Conservation (phyloP, 257 asterid genomes). For the Vinca minor region DNA sequence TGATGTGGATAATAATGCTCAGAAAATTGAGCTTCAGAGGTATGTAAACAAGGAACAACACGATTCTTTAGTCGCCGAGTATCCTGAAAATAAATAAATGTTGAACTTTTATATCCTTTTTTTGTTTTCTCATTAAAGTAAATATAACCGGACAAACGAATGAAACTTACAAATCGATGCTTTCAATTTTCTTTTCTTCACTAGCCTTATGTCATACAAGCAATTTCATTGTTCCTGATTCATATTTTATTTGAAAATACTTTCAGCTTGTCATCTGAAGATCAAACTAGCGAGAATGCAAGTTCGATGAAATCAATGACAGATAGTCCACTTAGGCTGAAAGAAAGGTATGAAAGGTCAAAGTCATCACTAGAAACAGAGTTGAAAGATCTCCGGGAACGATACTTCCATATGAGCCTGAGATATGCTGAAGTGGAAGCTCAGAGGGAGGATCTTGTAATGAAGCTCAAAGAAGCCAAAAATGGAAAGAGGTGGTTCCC, state of each 20-base stretch:
- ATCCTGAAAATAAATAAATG: too few relatives aligned
- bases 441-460: conserved; percentile 78
- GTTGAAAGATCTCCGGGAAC: conserved; percentile 66
- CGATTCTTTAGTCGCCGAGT: neutral
- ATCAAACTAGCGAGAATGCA: conserved; percentile 15
- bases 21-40: conserved; percentile 43
- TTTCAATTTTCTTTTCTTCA: too few relatives aligned
- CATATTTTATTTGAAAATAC: conserved; percentile 4
- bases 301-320: conserved; percentile 21
- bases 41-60: conserved; percentile 10
- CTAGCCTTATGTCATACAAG: too few relatives aligned
- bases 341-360: conserved; percentile 52
- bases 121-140: neutral
- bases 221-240: neutral
- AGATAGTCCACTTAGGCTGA: conserved; percentile 28
- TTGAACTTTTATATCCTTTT: too few relatives aligned
- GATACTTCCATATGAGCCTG: conserved; percentile 82
- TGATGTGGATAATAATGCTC: conserved; percentile 25
- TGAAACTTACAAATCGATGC: too few relatives aligned
- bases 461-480: conserved; percentile 63
- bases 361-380: conserved; percentile 71
- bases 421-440: conserved; percentile 88
- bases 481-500: conserved; percentile 63
- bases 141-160: neutral
- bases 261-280: conserved; percentile 28